These are phyloP conservation scores for Paramarasmius palmivorus DNA, from an alignment of 1,284 basidiomycete species.

Conservation along the genomic window DNA sequence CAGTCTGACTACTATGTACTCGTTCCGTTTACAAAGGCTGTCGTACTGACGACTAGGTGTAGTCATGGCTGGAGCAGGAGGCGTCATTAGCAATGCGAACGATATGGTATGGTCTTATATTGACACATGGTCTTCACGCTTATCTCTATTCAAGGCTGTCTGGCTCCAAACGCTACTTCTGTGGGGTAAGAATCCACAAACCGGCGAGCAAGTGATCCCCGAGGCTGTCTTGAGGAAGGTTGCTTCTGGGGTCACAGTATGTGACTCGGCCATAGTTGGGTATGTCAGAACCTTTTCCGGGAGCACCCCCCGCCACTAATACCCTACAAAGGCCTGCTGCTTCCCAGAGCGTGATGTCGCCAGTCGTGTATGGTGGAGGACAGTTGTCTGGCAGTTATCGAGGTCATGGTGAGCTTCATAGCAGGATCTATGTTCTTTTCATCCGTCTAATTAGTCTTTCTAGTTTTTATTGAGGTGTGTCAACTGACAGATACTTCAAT, in stretches of 20 bases:
- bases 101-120: constrained; percentile 22
- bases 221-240: constrained; percentile 20
- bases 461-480: constrained; percentile 13
- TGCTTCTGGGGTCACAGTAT: constrained; percentile 22
- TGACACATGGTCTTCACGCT: not conserved
- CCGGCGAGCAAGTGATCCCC: constrained; percentile 21
- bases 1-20: not conserved
- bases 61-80: constrained; percentile 25
- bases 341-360: constrained; percentile 17
- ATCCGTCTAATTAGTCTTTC: too few relatives aligned
- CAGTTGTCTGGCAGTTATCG: constrained; percentile 21
- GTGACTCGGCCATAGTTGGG: constrained; percentile 13
- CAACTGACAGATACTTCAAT: not conserved
- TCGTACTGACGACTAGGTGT: not conserved
- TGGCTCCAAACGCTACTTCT: constrained; percentile 26
- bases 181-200: constrained; percentile 22
- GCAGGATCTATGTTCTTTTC: too few relatives aligned
- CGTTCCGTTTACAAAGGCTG: not conserved
- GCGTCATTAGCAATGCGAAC: constrained; percentile 25
- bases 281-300: not conserved
- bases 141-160: constrained; percentile 18
- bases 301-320: constrained; percentile 5
- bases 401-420: constrained; percentile 19
- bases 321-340: not conserved
- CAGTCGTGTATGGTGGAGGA: constrained; percentile 24